phyloP scores from a whole-genome alignment of 129 eudicot genomes.

The Flaveria linearis region DNA sequence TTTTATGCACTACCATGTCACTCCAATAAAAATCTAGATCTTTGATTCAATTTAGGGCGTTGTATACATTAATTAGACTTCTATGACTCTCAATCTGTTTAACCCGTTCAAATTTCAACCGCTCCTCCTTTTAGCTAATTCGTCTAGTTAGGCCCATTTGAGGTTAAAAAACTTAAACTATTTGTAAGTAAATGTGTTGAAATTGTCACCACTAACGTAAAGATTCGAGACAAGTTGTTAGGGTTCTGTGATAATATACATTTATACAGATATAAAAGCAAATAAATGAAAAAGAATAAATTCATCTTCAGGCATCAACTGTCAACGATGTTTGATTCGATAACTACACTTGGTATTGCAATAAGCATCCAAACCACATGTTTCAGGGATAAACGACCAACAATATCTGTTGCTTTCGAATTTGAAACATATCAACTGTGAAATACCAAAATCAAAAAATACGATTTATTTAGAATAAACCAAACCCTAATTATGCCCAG shows the following conservation, averaged over 20 bases:
- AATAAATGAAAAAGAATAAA: background rate
- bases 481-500: background rate
- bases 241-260: background rate
- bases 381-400: background rate
- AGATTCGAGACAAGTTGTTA: background rate
- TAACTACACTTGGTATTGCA: background rate
- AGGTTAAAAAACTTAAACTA: background rate
- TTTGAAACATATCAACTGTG: background rate
- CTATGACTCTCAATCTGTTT: background rate
- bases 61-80: background rate
- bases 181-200: background rate
- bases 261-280: background rate
- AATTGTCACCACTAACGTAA: background rate
- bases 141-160: background rate
- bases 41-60: background rate
- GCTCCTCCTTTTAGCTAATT: background rate
- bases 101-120: background rate
- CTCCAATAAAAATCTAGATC: background rate
- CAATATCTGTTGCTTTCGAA: slow-evolving; percentile 3
- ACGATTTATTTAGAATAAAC: background rate
- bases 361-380: background rate
- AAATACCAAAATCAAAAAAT: background rate
- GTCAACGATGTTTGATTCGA: background rate
- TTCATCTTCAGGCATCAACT: background rate
- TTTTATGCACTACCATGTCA: background rate